phyloP scores from a whole-genome alignment of 441 rosid species.

The Daphne laureola region DNA sequence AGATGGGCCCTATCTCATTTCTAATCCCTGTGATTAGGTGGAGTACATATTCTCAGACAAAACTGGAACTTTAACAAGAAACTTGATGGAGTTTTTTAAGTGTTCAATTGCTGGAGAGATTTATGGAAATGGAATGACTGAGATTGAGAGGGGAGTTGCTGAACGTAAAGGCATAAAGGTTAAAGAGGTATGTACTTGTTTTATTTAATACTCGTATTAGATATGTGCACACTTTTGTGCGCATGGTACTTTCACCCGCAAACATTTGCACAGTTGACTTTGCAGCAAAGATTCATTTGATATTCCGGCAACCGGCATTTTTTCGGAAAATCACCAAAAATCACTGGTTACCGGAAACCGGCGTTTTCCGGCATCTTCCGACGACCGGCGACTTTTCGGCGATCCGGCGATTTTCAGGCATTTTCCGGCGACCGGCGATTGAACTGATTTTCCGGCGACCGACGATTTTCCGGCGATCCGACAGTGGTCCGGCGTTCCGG shows the following conservation, averaged over 20 bases:
- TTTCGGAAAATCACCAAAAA: too few species aligned
- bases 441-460: too few species aligned
- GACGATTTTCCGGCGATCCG: too few species aligned
- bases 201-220: constrained; percentile 11
- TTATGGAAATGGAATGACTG: constrained; percentile 94
- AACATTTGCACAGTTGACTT: background rate
- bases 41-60: constrained; percentile 98
- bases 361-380: too few species aligned
- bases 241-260: background rate
- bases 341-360: too few species aligned
- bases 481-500: too few species aligned
- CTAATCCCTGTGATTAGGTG: constrained; percentile 49
- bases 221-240: constrained; percentile 3
- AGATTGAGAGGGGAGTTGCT: constrained; percentile 84
- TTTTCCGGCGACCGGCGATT: too few species aligned
- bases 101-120: constrained; percentile 97
- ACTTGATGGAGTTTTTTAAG: constrained; percentile 98
- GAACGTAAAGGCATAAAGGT: constrained; percentile 60
- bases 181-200: constrained; percentile 41
- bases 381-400: too few species aligned
- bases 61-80: constrained; percentile 98
- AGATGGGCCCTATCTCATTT: background rate
- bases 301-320: too few species aligned
- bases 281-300: background rate
- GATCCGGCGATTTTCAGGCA: too few species aligned